A percentile compares a stretch with the other conserved stretches of the same genome.
Conservation (phyloP, 345 rosid species). For the Gynandropsis gynandra region DNA sequence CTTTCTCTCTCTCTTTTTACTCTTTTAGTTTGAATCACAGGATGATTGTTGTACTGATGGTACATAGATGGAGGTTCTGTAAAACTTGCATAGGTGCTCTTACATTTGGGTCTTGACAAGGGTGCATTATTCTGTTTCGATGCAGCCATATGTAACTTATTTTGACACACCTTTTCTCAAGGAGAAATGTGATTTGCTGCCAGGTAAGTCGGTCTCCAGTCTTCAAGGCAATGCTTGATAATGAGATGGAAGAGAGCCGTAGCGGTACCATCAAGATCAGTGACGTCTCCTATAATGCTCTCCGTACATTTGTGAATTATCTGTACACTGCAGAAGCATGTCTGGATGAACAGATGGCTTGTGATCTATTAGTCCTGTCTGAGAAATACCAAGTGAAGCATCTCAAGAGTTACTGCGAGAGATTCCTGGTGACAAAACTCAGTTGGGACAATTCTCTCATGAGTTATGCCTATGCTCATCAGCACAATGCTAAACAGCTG, state of each 20-base stretch:
- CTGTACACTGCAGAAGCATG: slow-evolving; percentile 75
- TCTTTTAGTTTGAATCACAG: no score
- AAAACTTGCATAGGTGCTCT: no score
- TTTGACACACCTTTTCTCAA: not conserved
- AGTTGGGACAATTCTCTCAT: slow-evolving; percentile 68
- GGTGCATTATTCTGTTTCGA: no score
- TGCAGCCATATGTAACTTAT: no score
- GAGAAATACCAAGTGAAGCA: slow-evolving; percentile 81
- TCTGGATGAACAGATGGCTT: slow-evolving; percentile 74
- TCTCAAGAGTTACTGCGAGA: slow-evolving; percentile 73
- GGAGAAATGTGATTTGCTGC: not conserved
- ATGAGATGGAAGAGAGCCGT: slow-evolving; percentile 78
- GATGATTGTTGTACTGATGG: no score
- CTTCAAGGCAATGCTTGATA: slow-evolving; percentile 81
- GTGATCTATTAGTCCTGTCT: slow-evolving; percentile 69
- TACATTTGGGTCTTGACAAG: no score
- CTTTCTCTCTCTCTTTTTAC: no score
- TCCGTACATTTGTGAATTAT: slow-evolving; percentile 52
- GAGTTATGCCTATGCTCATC: slow-evolving; percentile 79
- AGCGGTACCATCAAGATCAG: slow-evolving; percentile 77
- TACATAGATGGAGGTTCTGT: no score
- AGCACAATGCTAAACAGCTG: slow-evolving; percentile 64
- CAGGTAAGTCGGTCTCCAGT: slow-evolving; percentile 79
- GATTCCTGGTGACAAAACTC: slow-evolving; percentile 59
- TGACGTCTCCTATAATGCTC: slow-evolving; percentile 60